Percentiles rank a stretch among this genome's conserved stretches.
Conservation (phyloP, 768 basidiomycete species). For the Mycena indigotica region DNA sequence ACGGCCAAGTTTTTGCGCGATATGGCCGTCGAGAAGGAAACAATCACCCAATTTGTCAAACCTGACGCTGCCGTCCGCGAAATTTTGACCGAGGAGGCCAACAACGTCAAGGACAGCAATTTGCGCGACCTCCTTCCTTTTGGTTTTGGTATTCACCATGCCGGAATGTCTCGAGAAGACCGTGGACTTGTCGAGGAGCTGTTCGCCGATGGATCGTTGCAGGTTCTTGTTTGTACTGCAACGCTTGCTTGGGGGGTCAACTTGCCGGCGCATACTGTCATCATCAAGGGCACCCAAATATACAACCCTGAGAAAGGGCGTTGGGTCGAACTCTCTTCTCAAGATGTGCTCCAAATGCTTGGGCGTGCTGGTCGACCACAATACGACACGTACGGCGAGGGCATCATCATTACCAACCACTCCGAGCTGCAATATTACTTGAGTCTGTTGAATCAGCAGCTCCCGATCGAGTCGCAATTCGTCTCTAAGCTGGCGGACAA, state of each 20-base stretch:
- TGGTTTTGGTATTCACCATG: conserved; percentile 97
- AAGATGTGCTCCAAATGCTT: conserved; percentile 98
- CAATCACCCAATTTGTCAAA: conserved; percentile 93
- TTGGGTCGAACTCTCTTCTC: conserved; percentile 93
- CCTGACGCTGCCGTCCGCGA: conserved; percentile 91
- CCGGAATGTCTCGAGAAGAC: conserved; percentile 92
- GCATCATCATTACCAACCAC: conserved; percentile 98
- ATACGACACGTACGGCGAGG: conserved; percentile 96
- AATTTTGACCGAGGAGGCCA: conserved; percentile 83
- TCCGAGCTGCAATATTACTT: conserved; percentile 96
- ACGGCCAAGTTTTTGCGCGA: conserved; percentile 94
- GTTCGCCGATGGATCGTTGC: conserved; percentile 88
- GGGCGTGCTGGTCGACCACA: conserved; percentile 97
- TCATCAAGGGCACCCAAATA: conserved; percentile 99
- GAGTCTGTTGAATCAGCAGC: conserved; percentile 92
- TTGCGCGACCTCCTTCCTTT: conserved; percentile 91
- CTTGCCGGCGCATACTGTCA: conserved; percentile 94
- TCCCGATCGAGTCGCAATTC: conserved; percentile 96
- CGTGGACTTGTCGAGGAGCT: conserved; percentile 91
- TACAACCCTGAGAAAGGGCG: conserved; percentile 99
- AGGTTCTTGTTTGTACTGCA: conserved; percentile 95
- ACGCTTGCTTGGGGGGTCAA: conserved; percentile 99
- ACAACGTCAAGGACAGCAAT: conserved; percentile 79
- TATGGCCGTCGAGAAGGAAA: conserved; percentile 94
- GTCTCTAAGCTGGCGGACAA: conserved; percentile 92